Evolutionary conservation across 176 grass and related monocot genomes (phyloP).

Genomic region (Carex cristatella): DNA sequence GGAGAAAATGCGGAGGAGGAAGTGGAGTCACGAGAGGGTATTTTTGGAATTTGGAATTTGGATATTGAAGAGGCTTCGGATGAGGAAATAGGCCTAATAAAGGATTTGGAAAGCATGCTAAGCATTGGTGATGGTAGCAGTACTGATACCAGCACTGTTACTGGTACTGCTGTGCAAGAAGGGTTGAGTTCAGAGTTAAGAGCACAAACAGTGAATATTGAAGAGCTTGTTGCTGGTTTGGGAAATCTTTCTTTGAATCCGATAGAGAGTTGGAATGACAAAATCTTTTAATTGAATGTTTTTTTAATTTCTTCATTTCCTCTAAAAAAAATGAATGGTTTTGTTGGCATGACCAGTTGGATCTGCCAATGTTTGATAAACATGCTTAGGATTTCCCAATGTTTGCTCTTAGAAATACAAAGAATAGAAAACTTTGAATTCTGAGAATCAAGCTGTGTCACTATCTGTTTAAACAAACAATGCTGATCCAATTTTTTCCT

Average conservation of each 20-base stretch:
- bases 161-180: background rate
- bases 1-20: slow-evolving; percentile 30
- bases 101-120: slow-evolving; percentile 58
- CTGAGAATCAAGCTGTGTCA: background rate
- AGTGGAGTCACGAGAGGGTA: slow-evolving; percentile 34
- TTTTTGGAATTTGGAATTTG: slow-evolving; percentile 89
- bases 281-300: background rate
- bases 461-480: background rate
- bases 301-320: background rate
- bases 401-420: background rate
- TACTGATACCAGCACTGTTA: background rate
- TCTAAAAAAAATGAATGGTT: background rate
- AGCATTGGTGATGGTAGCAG: background rate
- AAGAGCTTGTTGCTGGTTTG: slow-evolving; percentile 50
- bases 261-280: slow-evolving; percentile 21
- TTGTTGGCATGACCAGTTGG: background rate
- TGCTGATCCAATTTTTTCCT: background rate
- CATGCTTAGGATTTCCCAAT: background rate
- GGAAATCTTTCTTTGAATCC: slow-evolving; percentile 48
- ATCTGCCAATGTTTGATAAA: background rate
- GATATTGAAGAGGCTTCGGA: slow-evolving; percentile 15
- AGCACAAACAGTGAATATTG: slow-evolving; percentile 29
- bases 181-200: background rate
- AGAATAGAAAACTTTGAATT: background rate
- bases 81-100: slow-evolving; percentile 55